phyloP scores from a whole-genome alignment of 306 rosid species.

The Citrullus mucosospermus region DNA sequence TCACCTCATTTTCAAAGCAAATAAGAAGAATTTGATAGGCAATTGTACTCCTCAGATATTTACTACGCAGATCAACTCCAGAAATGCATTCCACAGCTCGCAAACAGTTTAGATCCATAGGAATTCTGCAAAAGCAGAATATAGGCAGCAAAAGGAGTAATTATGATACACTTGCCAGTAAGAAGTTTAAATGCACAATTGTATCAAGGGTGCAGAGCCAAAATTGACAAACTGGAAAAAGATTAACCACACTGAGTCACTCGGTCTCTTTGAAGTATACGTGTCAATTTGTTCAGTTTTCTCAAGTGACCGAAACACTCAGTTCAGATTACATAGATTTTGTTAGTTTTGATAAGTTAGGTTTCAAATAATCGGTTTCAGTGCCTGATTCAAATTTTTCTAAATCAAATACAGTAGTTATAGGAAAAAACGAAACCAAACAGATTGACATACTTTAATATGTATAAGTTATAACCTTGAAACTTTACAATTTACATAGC shows the following conservation, averaged over 20 bases:
- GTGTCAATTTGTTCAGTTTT: not conserved
- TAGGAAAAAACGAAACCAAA: not conserved
- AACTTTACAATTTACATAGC: not conserved
- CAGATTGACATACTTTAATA: not conserved
- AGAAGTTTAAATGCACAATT: not conserved
- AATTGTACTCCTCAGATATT: conserved; percentile 52
- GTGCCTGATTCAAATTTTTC: not conserved
- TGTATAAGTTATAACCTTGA: not conserved
- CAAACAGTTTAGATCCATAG: conserved; percentile 63
- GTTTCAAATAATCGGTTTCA: not conserved
- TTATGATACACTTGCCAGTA: not conserved
- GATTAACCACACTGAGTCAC: not conserved
- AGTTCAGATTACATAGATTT: not conserved
- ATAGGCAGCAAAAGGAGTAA: not conserved
- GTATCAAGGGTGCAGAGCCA: not conserved
- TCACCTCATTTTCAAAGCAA: conserved; percentile 44
- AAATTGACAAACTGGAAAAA: not conserved
- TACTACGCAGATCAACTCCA: conserved; percentile 39
- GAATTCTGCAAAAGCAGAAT: conserved; percentile 34
- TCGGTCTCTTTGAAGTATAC: not conserved
- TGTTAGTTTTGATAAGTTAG: not conserved
- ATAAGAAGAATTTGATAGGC: conserved; percentile 58
- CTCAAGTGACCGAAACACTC: not conserved
- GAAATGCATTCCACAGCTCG: conserved; percentile 69
- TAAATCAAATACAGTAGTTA: not conserved